A percentile compares a stretch with the other conserved stretches of the same genome.
These are phyloP conservation scores for Neophaeococcomyces mojaviensis DNA, from an alignment of 2,329 filamentous ascomycete species.

Conservation along the genomic window DNA sequence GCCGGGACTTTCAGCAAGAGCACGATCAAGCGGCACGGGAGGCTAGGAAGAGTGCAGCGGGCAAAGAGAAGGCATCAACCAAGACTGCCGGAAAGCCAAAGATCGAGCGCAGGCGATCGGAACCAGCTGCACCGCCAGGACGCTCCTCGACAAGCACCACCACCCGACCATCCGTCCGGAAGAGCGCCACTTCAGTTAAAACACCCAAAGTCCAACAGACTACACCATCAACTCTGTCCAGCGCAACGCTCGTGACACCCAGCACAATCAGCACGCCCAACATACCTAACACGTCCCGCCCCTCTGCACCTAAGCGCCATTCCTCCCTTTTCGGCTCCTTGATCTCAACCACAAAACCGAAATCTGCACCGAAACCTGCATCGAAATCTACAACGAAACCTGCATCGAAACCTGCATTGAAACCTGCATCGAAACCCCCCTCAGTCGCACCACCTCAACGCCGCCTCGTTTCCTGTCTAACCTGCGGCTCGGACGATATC, in stretches of 20 bases:
- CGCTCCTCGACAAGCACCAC: slow-evolving; percentile 7
- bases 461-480: slow-evolving; percentile 55
- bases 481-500: slow-evolving; percentile 62
- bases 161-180: slow-evolving; percentile 7
- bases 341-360: slow-evolving; percentile 13
- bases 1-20: slow-evolving; percentile 1
- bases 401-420: too few species aligned
- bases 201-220: slow-evolving; percentile 10
- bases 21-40: slow-evolving; percentile 4
- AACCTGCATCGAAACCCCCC: too few species aligned
- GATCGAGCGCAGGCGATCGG: slow-evolving; percentile 17
- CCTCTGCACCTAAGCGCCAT: slow-evolving; percentile 6
- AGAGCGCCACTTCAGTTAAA: slow-evolving; percentile 10
- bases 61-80: background rate
- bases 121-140: slow-evolving; percentile 5
- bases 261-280: background rate
- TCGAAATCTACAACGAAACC: too few species aligned
- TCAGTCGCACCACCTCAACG: too few species aligned
- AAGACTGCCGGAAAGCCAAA: slow-evolving; percentile 12
- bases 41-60: background rate
- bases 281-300: slow-evolving; percentile 6
- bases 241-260: slow-evolving; percentile 2
- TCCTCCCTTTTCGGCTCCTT: slow-evolving; percentile 12
- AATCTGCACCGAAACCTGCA: too few species aligned
- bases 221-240: slow-evolving; percentile 8